Evolutionary conservation across 2,329 filamentous ascomycete species (phyloP).

Genomic region (Xylariaceae sp.): DNA sequence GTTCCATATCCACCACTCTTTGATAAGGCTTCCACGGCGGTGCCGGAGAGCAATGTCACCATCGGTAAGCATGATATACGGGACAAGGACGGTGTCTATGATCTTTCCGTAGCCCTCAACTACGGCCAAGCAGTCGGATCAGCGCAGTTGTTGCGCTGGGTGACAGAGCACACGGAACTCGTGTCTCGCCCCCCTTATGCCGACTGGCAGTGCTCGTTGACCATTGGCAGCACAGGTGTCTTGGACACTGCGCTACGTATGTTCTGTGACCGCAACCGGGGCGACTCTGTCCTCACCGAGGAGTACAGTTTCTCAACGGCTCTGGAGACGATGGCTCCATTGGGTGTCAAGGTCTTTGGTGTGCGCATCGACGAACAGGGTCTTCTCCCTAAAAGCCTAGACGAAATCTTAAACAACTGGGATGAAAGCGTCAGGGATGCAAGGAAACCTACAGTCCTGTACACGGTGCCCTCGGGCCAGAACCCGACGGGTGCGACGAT

Average conservation of each 20-base stretch:
- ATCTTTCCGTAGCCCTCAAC: conserved; percentile 89
- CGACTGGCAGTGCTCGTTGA: conserved; percentile 88
- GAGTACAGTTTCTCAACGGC: conserved; percentile 88
- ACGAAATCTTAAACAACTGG: conserved; percentile 59
- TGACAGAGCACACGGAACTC: conserved; percentile 95
- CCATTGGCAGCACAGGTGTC: conserved; percentile 83
- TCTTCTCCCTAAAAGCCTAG: conserved; percentile 58
- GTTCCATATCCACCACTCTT: conserved; percentile 20
- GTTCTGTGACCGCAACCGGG: conserved; percentile 72
- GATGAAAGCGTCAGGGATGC: conserved; percentile 51
- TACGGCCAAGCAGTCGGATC: conserved; percentile 89
- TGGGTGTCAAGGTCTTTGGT: conserved; percentile 60
- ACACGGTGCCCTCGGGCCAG: conserved; percentile 77
- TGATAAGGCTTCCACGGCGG: conserved; percentile 8
- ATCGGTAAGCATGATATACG: conserved; percentile 84
- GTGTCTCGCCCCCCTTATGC: conserved; percentile 85
- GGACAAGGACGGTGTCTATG: conserved; percentile 55
- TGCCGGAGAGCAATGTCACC: conserved; percentile 54
- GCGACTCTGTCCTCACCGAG: conserved; percentile 83
- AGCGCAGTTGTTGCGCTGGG: conserved; percentile 85
- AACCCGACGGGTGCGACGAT: conserved; percentile 92
- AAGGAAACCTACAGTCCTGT: conserved; percentile 61
- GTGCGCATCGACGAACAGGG: conserved; percentile 61
- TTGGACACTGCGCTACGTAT: conserved; percentile 85
- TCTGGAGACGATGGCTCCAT: conserved; percentile 62